Conservation (phyloP, 2,329 filamentous ascomycete species). For the Colletotrichum trifolii region DNA sequence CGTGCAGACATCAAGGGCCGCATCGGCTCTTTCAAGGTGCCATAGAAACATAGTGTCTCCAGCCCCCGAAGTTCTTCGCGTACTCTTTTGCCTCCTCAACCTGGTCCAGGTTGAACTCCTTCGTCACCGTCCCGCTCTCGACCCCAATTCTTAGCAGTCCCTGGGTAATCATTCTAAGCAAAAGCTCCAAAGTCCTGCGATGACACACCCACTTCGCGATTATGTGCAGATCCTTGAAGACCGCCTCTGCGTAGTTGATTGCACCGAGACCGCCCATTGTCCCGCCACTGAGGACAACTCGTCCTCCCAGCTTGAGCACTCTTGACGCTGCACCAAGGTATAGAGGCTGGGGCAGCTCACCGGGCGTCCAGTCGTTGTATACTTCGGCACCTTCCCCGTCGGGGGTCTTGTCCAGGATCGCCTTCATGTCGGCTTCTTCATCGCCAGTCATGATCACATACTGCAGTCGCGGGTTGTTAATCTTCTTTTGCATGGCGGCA, state of each 20-base stretch:
- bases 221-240: not conserved
- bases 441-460: constrained; percentile 17
- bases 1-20: not conserved
- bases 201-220: constrained; percentile 7
- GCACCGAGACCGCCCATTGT: not conserved
- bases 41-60: constrained; percentile 6
- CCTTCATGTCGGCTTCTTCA: not conserved
- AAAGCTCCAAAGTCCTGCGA: not conserved
- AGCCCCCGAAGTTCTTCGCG: not conserved
- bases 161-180: not conserved
- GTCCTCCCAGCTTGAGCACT: not conserved
- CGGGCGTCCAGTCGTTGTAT: constrained; percentile 11
- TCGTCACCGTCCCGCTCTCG: constrained; percentile 1
- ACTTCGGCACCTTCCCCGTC: constrained; percentile 5
- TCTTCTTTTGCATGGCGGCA: constrained; percentile 1
- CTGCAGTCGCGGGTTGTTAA: constrained; percentile 1
- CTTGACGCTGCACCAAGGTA: not conserved
- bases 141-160: constrained; percentile 2
- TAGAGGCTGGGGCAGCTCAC: not conserved
- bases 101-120: not conserved
- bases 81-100: not conserved
- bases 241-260: constrained; percentile 3
- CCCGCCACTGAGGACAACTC: not conserved
- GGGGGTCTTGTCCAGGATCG: constrained; percentile 1
- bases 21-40: not conserved